Base-by-base conservation (phyloP, 345 rosid genomes). In the Erucastrum elatum region DNA sequence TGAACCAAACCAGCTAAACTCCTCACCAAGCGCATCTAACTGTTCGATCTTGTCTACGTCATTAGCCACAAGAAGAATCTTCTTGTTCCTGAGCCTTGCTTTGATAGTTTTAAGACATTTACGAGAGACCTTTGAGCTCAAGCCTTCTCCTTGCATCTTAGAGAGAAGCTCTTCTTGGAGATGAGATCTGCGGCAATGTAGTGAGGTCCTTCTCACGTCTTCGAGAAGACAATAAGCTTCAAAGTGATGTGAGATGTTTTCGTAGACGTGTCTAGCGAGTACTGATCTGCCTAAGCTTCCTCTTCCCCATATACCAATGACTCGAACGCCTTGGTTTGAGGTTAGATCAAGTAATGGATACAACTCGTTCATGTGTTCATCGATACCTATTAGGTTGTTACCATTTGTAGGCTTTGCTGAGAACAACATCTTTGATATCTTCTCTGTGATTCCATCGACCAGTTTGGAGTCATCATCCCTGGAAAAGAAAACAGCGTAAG, bases 381-480 rank as follows among this genome's bases (percentile, higher is more conserved):
- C 81, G 1, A 87, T 30, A n/a, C 87, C 90, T 16, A 86, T 63
- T 0, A 76, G 46, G 53, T 44, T 71, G 12, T 15, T 33, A 16
- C 17, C 46, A 30, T 29, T 53, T 2, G 5, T 51, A 35, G 82
- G 70, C 74, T 26, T n/a, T 34, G 4, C 37, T 6, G 59, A 25
- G 4, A 10, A 68, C 68, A 84, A 17, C 62, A 33, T 83, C 1
- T 71, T 37, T 66, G 76, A 56, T 21, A 84, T 35, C 2, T n/a
- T 33, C n/a, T 64, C 66, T 0, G 81, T 75, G 39, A 83, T 78
- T 31, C 3, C 67, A 1, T 83, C 83, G 5, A 77, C 72, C 15
- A 85, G 71, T 46, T 56, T 68, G 0, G 82, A 73, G 61, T 84
- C 86, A 66, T 65, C 84, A 17, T 75, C 66, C 73, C 84, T 81